Conservation (phyloP, 371 early-diverging fungal genomes). For the Mucor plumbeus region DNA sequence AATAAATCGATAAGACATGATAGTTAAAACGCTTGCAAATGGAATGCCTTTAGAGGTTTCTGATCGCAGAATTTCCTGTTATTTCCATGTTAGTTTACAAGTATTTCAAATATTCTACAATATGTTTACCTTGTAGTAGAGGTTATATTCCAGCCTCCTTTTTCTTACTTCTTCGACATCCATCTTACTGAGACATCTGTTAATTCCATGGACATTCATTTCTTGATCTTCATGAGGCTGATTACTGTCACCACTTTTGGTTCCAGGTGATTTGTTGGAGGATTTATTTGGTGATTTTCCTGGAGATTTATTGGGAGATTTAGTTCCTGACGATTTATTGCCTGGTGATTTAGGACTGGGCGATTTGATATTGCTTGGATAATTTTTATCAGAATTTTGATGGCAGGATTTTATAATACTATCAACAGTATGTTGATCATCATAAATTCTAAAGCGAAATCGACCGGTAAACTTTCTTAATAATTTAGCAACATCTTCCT, state of each 20-base stretch:
- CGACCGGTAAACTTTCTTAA: conserved; percentile 51
- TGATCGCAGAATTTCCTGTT: conserved; percentile 45
- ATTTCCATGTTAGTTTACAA: background rate
- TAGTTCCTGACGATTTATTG: background rate
- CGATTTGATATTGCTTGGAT: background rate
- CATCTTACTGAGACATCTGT: conserved; percentile 32
- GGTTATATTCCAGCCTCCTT: conserved; percentile 55
- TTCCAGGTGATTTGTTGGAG: conserved; percentile 1
- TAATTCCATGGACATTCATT: conserved; percentile 33
- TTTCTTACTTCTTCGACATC: conserved; percentile 26
- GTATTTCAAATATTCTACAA: background rate
- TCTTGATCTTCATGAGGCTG: background rate
- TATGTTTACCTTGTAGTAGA: conserved; percentile 49
- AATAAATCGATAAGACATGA: conserved; percentile 58
- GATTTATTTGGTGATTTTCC: background rate
- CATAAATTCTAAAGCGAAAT: conserved; percentile 53
- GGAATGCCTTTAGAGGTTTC: conserved; percentile 56
- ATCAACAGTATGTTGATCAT: conserved; percentile 30
- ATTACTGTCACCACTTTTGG: background rate
- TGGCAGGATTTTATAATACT: conserved; percentile 11
- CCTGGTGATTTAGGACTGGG: conserved; percentile 1
- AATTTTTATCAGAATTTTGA: conserved; percentile 15
- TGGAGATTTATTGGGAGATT: background rate
- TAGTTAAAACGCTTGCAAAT: conserved; percentile 58
- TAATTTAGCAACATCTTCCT: conserved; percentile 52